Evolutionary conservation across 441 rosid genomes (phyloP).

Genomic region (Croton setiger): DNA sequence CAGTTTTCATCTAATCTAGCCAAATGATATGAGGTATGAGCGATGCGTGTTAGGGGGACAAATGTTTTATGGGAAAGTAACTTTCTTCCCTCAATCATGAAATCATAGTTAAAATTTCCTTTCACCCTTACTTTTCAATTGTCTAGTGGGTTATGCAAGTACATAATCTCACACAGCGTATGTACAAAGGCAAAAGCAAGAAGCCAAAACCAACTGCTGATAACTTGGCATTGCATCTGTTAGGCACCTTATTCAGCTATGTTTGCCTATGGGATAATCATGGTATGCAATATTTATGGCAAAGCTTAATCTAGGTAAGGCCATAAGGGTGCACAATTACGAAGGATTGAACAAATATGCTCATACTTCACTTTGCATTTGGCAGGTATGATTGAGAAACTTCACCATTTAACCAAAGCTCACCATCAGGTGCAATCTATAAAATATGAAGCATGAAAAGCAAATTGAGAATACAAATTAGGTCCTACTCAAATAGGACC

Average conservation of each 20-base stretch:
- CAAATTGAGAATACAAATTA: neutral
- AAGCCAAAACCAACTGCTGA: neutral
- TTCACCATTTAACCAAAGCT: neutral
- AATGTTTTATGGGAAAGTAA: neutral
- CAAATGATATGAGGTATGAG: neutral
- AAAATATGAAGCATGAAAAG: neutral
- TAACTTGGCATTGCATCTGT: neutral
- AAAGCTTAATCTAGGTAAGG: neutral
- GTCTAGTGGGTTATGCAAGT: neutral
- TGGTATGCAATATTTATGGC: neutral
- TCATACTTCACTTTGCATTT: neutral
- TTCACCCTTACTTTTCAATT: neutral
- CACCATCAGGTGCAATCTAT: neutral
- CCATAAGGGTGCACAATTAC: neutral
- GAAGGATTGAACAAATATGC: neutral
- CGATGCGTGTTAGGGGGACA: neutral
- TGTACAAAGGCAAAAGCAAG: neutral
- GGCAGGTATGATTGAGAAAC: neutral
- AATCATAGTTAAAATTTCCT: neutral
- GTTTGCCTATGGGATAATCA: neutral
- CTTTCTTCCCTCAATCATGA: neutral
- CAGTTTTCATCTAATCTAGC: neutral
- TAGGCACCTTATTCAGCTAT: neutral
- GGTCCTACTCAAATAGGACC: neutral
- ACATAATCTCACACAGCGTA: neutral